Percentiles rank a stretch among this genome's conserved stretches.
phyloP scores from a whole-genome alignment of 345 rosid species.

The Bretschneidera sinensis region DNA sequence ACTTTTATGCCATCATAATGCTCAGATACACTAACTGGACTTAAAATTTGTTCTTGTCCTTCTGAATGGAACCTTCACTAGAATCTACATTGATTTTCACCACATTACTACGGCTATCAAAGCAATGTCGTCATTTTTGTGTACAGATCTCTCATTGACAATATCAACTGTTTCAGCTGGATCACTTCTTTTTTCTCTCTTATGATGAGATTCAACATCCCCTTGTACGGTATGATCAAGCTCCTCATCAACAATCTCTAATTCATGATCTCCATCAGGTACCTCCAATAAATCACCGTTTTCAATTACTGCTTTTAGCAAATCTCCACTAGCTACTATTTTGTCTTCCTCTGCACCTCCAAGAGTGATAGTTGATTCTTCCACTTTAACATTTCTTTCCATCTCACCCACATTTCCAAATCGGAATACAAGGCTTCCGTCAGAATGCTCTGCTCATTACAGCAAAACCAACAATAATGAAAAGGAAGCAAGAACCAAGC shows the following conservation, averaged over 20 bases:
- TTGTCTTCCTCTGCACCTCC: conserved; percentile 11
- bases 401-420: conserved; percentile 49
- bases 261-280: no score
- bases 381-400: conserved; percentile 20
- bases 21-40: conserved; percentile 10
- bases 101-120: conserved; percentile 11
- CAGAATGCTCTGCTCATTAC: conserved; percentile 39
- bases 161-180: conserved; percentile 2
- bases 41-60: conserved; percentile 19
- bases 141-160: conserved; percentile 4
- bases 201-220: conserved; percentile 12
- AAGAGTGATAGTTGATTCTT: conserved; percentile 9
- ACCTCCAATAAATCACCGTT: conserved; percentile 12
- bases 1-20: conserved; percentile 14
- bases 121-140: conserved; percentile 13
- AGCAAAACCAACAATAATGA: not conserved
- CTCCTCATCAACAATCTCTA: conserved; percentile 11
- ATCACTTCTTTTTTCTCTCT: conserved; percentile 1
- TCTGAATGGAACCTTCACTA: conserved; percentile 19
- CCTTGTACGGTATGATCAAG: not conserved
- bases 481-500: not conserved
- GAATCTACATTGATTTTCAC: conserved; percentile 21
- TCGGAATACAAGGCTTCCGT: conserved; percentile 57
- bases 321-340: conserved; percentile 17
- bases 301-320: conserved; percentile 9